A percentile compares a stretch with the other conserved stretches of the same genome.
phyloP scores from a whole-genome alignment of 2,329 filamentous ascomycete species.

The Clonostachys rosea region DNA sequence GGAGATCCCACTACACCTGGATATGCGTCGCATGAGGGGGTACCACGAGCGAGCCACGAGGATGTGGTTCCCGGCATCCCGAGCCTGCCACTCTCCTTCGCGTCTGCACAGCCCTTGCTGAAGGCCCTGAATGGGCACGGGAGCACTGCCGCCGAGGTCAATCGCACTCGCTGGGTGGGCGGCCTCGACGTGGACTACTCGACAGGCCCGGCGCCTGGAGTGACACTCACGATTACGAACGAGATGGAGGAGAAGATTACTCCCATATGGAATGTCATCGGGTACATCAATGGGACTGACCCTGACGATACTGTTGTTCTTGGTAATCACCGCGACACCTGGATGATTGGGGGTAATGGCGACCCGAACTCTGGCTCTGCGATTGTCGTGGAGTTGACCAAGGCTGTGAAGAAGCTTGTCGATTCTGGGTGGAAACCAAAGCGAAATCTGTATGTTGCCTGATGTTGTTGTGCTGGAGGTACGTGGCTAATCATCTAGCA shows the following conservation, averaged over 20 bases:
- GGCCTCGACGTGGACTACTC: conserved; percentile 37
- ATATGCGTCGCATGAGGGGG: conserved; percentile 72
- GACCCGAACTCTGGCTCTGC: conserved; percentile 81
- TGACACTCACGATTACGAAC: conserved; percentile 63
- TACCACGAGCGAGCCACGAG: conserved; percentile 58
- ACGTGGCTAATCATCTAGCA: conserved; percentile 15
- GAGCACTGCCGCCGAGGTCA: conserved; percentile 61
- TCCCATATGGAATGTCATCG: conserved; percentile 75
- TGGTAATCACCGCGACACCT: conserved; percentile 80
- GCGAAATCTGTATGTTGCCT: conserved; percentile 44
- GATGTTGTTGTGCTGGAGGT: too few species aligned
- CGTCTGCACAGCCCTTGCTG: conserved; percentile 72
- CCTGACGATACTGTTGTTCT: conserved; percentile 71
- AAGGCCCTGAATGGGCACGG: conserved; percentile 74
- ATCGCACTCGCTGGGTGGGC: conserved; percentile 52
- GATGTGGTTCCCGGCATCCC: conserved; percentile 69
- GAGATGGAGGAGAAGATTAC: conserved; percentile 66
- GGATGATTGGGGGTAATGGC: conserved; percentile 80
- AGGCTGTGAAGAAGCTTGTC: conserved; percentile 65
- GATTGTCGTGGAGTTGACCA: conserved; percentile 69
- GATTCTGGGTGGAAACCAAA: conserved; percentile 75
- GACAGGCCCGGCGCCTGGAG: conserved; percentile 40
- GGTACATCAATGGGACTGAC: conserved; percentile 73
- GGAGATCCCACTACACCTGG: conserved; percentile 78
- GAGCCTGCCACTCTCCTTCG: conserved; percentile 76